These are phyloP conservation scores for Polychaeton citri DNA, from an alignment of 2,329 filamentous ascomycete species.

Conservation along the genomic window DNA sequence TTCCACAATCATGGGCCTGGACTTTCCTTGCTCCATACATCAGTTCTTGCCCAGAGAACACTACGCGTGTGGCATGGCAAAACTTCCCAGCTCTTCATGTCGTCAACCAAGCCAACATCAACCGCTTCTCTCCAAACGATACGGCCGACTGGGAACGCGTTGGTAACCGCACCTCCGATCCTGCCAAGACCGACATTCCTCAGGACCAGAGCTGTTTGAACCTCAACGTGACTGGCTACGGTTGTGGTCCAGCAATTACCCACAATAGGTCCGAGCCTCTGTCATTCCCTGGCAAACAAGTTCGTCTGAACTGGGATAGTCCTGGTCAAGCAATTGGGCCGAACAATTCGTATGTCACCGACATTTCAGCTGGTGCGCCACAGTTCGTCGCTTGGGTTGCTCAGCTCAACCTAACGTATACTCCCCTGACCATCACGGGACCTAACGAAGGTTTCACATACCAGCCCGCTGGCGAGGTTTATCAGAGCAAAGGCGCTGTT, in stretches of 20 bases:
- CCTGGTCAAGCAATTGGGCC: slow-evolving; percentile 59
- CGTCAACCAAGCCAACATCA: slow-evolving; percentile 64
- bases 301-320: slow-evolving; percentile 59
- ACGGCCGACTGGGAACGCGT: slow-evolving; percentile 51
- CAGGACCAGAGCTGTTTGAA: slow-evolving; percentile 43
- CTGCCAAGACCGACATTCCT: slow-evolving; percentile 35
- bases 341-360: slow-evolving; percentile 69
- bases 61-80: slow-evolving; percentile 68
- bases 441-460: slow-evolving; percentile 50
- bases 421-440: slow-evolving; percentile 50
- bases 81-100: slow-evolving; percentile 65
- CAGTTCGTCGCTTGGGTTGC: slow-evolving; percentile 62
- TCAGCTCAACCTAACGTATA: slow-evolving; percentile 49
- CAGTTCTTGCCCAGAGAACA: slow-evolving; percentile 56
- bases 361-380: slow-evolving; percentile 42
- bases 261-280: slow-evolving; percentile 59
- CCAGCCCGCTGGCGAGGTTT: slow-evolving; percentile 60
- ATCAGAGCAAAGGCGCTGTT: slow-evolving; percentile 45
- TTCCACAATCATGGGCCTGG: slow-evolving; percentile 79
- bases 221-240: slow-evolving; percentile 38
- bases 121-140: slow-evolving; percentile 49
- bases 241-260: slow-evolving; percentile 51
- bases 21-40: slow-evolving; percentile 71
- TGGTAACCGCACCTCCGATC: slow-evolving; percentile 44
- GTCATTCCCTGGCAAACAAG: slow-evolving; percentile 58